These are phyloP conservation scores for Kodamaea restingae DNA, from an alignment of 805 yeast species.

Conservation along the genomic window DNA sequence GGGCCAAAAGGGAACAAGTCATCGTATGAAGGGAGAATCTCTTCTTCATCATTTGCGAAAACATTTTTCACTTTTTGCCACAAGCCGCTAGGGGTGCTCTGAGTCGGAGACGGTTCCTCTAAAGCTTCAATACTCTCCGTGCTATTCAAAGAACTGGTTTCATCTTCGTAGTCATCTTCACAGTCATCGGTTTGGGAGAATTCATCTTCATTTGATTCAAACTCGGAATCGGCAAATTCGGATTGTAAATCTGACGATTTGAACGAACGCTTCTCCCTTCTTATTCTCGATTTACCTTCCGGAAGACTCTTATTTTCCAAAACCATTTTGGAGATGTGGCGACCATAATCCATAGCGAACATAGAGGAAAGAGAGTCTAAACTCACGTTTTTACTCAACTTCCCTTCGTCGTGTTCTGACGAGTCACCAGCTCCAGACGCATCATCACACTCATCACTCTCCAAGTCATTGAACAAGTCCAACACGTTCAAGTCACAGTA, in stretches of 20 bases:
- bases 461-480: conserved; percentile 34
- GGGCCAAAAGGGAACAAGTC: conserved; percentile 63
- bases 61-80: conserved; percentile 45
- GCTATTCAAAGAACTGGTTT: not conserved
- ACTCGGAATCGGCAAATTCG: conserved; percentile 32
- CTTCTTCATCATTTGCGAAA: conserved; percentile 29
- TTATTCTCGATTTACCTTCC: conserved; percentile 1
- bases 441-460: conserved; percentile 12
- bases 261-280: not conserved
- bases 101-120: not conserved
- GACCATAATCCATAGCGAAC: conserved; percentile 35
- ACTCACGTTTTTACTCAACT: conserved; percentile 28
- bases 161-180: conserved; percentile 18
- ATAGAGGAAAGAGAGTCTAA: conserved; percentile 39
- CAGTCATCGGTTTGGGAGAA: conserved; percentile 30
- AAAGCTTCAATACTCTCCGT: not conserved
- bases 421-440: conserved; percentile 8
- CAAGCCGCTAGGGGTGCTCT: conserved; percentile 18
- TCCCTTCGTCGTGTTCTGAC: conserved; percentile 11
- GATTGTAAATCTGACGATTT: conserved; percentile 8
- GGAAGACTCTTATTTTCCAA: conserved; percentile 14
- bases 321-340: conserved; percentile 41
- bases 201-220: conserved; percentile 30
- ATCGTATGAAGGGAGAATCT: conserved; percentile 62
- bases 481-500: conserved; percentile 44